Base-by-base conservation (phyloP, 2,329 filamentous ascomycete species). In the Cercospora zeina region DNA sequence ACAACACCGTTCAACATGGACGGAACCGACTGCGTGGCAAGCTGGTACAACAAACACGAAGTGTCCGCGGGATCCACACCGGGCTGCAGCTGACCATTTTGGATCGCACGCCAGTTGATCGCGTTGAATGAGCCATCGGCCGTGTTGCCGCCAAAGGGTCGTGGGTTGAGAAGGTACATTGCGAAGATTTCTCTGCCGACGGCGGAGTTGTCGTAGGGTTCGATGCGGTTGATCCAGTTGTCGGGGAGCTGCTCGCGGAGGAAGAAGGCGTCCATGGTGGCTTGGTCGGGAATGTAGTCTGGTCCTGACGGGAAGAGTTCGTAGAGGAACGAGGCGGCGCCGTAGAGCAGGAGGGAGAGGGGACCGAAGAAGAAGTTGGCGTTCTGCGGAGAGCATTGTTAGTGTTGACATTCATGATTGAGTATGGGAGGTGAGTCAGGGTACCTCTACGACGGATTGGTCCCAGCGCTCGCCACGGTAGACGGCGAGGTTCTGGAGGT, bases 11-110 rank as follows among this genome's bases (percentile, higher is more conserved):
- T 78, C 27, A 77, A 62, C 19, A 62, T 74, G 1, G 68, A 71
- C 2, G 79, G 79, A 0, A 81, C 67, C 3, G 61, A 62, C 36
- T 73, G 69, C 1, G 75, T 77, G 1, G 68, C 73, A 7, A 81
- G 66, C 69, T 80, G 78, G 67, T 80, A 81, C n/a, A 81, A 61
- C 65, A 81, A 65, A 62, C 79, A 81, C 8, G 71, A 33, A 1
- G 76, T 64, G 31, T 74, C 72, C 2, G 60, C 61, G 1, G 71
- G 60, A 7, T 65, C 71, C 9, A 73, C 67, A 33, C 59, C 63
- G 27, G 68, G 63, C 4, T 67, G 62, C 11, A 80, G 63, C 49
- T 72, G 76, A 11, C 79, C 78, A 54, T 80, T 70, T 63, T 70
- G 42, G 61, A 80, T 79, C 16, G 71, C 65, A 13, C 73, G 73